These are phyloP conservation scores for Eragrostis curvula DNA, from an alignment of 176 grass and related monocot genomes.

Conservation along the genomic window DNA sequence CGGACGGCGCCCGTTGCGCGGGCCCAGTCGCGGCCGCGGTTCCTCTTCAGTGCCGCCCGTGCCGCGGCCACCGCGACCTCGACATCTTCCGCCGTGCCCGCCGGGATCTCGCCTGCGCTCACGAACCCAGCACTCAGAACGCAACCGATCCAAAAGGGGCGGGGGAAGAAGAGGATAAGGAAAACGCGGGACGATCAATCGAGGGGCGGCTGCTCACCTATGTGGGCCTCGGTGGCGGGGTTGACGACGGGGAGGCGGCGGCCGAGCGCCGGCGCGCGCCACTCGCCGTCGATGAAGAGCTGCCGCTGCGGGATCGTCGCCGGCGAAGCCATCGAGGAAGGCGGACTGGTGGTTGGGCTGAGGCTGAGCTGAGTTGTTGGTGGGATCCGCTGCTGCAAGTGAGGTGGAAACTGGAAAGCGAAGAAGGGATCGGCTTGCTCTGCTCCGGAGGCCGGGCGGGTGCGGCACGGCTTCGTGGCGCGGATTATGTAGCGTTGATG, in stretches of 20 bases:
- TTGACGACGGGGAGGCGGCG: slow-evolving; percentile 87
- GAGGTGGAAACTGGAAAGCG: background rate
- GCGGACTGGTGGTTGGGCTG: background rate
- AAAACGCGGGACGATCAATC: background rate
- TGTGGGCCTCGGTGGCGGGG: slow-evolving; percentile 75
- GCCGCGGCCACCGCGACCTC: slow-evolving; percentile 88
- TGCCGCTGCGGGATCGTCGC: slow-evolving; percentile 62
- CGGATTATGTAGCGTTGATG: no score
- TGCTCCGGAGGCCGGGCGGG: no score
- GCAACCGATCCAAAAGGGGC: background rate
- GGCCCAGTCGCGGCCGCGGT: slow-evolving; percentile 83
- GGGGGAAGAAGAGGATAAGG: background rate
- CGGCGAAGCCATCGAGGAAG: slow-evolving; percentile 17
- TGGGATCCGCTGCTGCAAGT: background rate
- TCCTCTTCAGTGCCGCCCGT: slow-evolving; percentile 74
- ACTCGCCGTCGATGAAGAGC: slow-evolving; percentile 89
- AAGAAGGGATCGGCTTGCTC: no score
- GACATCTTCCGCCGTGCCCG: slow-evolving; percentile 88
- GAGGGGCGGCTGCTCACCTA: slow-evolving; percentile 47
- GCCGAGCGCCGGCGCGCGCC: slow-evolving; percentile 65
- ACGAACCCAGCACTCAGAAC: background rate
- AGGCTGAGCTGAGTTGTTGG: background rate
- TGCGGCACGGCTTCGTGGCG: no score
- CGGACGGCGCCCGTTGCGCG: slow-evolving; percentile 77
- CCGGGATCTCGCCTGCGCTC: slow-evolving; percentile 80